Evolutionary conservation across 2,329 filamentous ascomycete genomes (phyloP).

Genomic region (Fusarium nanum): DNA sequence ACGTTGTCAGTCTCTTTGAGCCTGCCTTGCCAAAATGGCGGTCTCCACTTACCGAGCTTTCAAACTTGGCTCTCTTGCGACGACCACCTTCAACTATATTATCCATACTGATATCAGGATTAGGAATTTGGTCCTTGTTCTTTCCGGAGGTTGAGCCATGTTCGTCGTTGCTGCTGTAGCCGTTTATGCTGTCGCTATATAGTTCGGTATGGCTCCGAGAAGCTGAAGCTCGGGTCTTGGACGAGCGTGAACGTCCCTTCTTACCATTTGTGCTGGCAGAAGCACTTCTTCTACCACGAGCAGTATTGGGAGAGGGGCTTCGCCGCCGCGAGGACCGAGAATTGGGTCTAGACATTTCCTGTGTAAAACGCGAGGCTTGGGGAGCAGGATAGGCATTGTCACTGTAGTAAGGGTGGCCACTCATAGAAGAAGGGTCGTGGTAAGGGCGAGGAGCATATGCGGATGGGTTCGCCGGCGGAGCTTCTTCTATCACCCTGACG

Average conservation of each 20-base stretch:
- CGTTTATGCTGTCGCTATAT: conserved; percentile 73
- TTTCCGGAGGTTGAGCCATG: conserved; percentile 78
- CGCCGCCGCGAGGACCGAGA: conserved; percentile 80
- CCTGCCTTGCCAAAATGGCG: conserved; percentile 39
- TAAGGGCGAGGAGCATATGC: conserved; percentile 64
- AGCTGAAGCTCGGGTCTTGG: conserved; percentile 71
- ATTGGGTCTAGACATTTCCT: conserved; percentile 73
- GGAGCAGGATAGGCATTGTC: conserved; percentile 64
- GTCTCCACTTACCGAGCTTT: conserved; percentile 86
- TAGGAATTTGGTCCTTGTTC: conserved; percentile 87
- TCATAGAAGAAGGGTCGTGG: conserved; percentile 64
- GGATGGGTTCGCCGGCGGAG: conserved; percentile 57
- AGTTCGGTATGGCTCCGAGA: conserved; percentile 66
- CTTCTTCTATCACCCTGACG: conserved; percentile 82
- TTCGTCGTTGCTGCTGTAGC: conserved; percentile 89
- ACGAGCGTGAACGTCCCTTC: conserved; percentile 75
- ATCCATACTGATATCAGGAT: conserved; percentile 96
- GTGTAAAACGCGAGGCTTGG: conserved; percentile 62
- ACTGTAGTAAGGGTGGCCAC: conserved; percentile 65
- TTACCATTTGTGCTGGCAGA: conserved; percentile 73
- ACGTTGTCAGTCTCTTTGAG: conserved; percentile 47
- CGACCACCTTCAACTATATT: conserved; percentile 98
- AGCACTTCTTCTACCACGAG: conserved; percentile 78
- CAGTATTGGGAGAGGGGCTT: conserved; percentile 79
- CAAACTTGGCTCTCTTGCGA: conserved; percentile 92